A percentile compares a stretch with the other conserved stretches of the same genome.
Evolutionary conservation across 805 yeast genomes (phyloP).

Genomic region (Barnettozyma siamensis): DNA sequence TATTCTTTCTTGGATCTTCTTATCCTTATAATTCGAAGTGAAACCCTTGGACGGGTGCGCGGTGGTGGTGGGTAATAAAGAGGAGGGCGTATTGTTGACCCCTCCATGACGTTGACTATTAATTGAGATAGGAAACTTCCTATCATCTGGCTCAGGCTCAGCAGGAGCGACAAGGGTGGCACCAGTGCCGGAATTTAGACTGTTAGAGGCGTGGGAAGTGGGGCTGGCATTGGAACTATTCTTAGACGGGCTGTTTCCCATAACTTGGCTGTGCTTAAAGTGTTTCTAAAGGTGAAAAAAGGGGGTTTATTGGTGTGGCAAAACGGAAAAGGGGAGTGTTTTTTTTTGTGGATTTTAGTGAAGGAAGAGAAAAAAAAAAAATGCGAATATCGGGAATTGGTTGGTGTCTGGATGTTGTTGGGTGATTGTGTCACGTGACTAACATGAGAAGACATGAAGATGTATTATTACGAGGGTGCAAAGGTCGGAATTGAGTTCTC

Average conservation of each 20-base stretch:
- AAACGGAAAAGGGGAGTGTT: constrained; percentile 1
- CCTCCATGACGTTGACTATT: constrained; percentile 14
- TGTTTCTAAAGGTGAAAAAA: background rate
- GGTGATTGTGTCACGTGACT: background rate
- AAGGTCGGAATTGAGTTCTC: no score
- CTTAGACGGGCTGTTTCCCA: constrained; percentile 65
- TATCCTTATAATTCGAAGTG: constrained; percentile 16
- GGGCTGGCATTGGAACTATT: constrained; percentile 30
- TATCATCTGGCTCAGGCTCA: constrained; percentile 45
- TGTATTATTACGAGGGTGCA: background rate
- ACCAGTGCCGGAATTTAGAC: constrained; percentile 25
- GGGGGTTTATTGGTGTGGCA: background rate
- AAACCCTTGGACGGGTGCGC: constrained; percentile 1
- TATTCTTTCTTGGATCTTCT: constrained; percentile 18
- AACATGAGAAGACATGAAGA: background rate
- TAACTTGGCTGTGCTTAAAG: constrained; percentile 19
- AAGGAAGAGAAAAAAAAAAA: background rate
- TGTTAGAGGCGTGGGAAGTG: constrained; percentile 27
- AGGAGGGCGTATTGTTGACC: constrained; percentile 4
- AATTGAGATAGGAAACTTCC: constrained; percentile 36
- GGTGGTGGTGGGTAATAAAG: background rate
- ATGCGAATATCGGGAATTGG: background rate
- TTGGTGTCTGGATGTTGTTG: no score
- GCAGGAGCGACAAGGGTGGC: constrained; percentile 23
- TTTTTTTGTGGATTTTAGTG: no score